A percentile compares a stretch with the other conserved stretches of the same genome.
phyloP scores from a whole-genome alignment of 2,329 filamentous ascomycete genomes.

The Nothomitra cinnamomea region DNA sequence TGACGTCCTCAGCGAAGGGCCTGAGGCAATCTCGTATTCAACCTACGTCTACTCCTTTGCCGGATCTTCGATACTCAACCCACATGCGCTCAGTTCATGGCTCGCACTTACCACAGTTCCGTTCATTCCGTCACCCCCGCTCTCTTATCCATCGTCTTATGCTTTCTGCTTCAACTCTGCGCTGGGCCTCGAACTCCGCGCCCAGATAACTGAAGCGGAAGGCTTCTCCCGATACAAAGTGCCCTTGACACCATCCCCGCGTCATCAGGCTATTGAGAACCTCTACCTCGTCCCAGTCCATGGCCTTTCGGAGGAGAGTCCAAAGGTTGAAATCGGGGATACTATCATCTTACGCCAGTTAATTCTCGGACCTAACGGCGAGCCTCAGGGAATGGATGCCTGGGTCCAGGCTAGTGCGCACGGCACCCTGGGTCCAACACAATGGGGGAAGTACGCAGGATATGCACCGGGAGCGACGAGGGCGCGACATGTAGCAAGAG shows the following conservation, averaged over 20 bases:
- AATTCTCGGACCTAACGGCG: slow-evolving; percentile 4
- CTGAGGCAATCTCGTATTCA: slow-evolving; percentile 8
- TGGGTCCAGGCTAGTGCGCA: too few relatives aligned
- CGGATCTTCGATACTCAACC: slow-evolving; percentile 10
- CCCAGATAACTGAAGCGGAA: slow-evolving; percentile 9
- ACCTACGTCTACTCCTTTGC: slow-evolving; percentile 12
- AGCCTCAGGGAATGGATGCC: background rate
- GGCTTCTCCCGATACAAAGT: slow-evolving; percentile 12
- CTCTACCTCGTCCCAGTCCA: slow-evolving; percentile 10
- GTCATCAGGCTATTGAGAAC: slow-evolving; percentile 2
- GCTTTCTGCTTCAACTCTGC: slow-evolving; percentile 10
- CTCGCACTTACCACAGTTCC: slow-evolving; percentile 6
- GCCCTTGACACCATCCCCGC: slow-evolving; percentile 8
- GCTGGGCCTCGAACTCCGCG: slow-evolving; percentile 9
- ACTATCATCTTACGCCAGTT: slow-evolving; percentile 12
- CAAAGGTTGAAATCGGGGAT: slow-evolving; percentile 12
- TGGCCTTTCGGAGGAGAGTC: slow-evolving; percentile 12
- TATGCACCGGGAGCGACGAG: slow-evolving; percentile 8
- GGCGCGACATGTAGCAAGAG: slow-evolving; percentile 11
- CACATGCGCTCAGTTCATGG: slow-evolving; percentile 4
- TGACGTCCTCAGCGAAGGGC: too few relatives aligned
- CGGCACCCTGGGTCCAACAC: background rate
- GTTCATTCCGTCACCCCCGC: too few relatives aligned
- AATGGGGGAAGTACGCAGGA: background rate
- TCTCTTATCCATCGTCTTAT: slow-evolving; percentile 9